A percentile compares a stretch with the other conserved stretches of the same genome.
These are phyloP conservation scores for Prunus campanulata DNA, from an alignment of 306 rosid species.

Conservation along the genomic window DNA sequence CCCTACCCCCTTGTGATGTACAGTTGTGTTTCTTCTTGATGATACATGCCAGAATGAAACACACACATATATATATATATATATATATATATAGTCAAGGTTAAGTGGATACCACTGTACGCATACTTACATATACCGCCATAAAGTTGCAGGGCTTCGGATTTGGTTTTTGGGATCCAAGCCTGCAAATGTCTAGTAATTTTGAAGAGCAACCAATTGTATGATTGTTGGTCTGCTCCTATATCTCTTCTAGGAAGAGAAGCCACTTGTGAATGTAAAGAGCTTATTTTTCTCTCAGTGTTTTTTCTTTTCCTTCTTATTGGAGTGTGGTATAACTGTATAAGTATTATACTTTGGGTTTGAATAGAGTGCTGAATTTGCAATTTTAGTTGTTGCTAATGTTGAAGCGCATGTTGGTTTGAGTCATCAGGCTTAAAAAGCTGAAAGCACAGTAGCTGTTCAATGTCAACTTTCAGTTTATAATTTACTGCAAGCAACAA, in stretches of 20 bases:
- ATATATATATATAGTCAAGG: constrained; percentile 5
- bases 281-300: neutral
- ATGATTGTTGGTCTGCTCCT: neutral
- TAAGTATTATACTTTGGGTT: neutral
- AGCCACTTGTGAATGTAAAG: constrained; percentile 9
- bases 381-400: neutral
- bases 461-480: too few relatives aligned
- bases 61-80: neutral
- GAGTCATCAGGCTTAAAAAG: neutral
- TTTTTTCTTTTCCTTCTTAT: neutral
- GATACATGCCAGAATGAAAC: neutral
- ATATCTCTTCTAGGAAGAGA: neutral
- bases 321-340: neutral
- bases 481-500: too few relatives aligned
- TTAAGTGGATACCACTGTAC: constrained; percentile 24
- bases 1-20: constrained; percentile 30
- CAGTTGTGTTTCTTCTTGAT: constrained; percentile 27
- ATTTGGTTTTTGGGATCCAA: constrained; percentile 43
- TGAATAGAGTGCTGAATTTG: neutral
- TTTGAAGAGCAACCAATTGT: constrained; percentile 7
- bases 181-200: constrained; percentile 23
- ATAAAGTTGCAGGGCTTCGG: constrained; percentile 34
- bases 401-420: neutral
- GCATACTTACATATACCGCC: neutral
- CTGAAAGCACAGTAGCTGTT: neutral